A percentile compares a stretch with the other conserved stretches of the same genome.
These are phyloP conservation scores for Fusarium paranaense DNA, from an alignment of 2,329 filamentous ascomycete genomes.

Conservation along the genomic window DNA sequence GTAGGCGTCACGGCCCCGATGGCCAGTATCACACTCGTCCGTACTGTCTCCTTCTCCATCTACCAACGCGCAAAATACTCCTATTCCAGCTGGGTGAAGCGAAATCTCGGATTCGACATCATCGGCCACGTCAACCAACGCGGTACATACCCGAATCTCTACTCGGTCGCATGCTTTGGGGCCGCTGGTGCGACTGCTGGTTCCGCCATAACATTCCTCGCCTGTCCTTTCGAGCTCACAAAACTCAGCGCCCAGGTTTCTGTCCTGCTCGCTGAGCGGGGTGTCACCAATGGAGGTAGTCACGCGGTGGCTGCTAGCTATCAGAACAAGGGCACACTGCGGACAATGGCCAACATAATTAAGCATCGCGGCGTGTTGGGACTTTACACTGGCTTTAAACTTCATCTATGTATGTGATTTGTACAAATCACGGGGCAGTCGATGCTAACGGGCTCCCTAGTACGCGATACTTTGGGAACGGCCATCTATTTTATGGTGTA, in stretches of 20 bases:
- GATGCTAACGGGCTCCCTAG: constrained; percentile 54
- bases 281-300: constrained; percentile 55
- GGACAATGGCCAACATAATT: constrained; percentile 81
- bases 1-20: constrained; percentile 83
- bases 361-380: constrained; percentile 78
- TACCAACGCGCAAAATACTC: constrained; percentile 82
- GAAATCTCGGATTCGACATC: constrained; percentile 76
- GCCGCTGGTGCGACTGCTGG: constrained; percentile 83
- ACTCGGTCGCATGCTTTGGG: constrained; percentile 81
- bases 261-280: constrained; percentile 73
- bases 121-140: constrained; percentile 77
- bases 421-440: background rate
- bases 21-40: constrained; percentile 80
- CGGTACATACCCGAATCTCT: constrained; percentile 77
- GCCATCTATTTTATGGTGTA: constrained; percentile 91
- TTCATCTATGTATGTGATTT: constrained; percentile 76
- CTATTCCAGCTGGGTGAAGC: constrained; percentile 77
- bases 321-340: constrained; percentile 80
- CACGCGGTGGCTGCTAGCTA: constrained; percentile 75
- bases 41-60: constrained; percentile 82
- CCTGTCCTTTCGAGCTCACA: constrained; percentile 90
- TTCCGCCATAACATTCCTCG: constrained; percentile 81
- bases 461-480: constrained; percentile 85
- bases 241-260: constrained; percentile 90
- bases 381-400: constrained; percentile 82